phyloP scores from a whole-genome alignment of 352 stramenopile genomes.

The Blastocystis hominis region DNA sequence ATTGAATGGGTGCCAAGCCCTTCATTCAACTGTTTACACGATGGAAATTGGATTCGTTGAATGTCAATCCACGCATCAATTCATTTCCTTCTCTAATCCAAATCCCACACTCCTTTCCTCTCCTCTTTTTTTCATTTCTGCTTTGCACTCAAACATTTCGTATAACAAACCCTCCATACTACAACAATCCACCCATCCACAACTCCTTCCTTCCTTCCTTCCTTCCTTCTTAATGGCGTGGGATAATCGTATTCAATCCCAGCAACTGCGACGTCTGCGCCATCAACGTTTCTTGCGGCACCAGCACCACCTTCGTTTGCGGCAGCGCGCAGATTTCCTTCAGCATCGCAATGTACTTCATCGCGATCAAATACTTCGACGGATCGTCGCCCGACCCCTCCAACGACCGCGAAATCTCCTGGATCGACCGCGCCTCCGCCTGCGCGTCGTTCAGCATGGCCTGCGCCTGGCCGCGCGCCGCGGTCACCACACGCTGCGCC shows the following conservation, averaged over 20 bases:
- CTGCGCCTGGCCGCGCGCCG: constrained; percentile 62
- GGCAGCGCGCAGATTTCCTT: constrained; percentile 38
- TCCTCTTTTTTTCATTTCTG: no score
- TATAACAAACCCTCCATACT: no score
- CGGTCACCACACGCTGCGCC: constrained; percentile 59
- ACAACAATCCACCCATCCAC: no score
- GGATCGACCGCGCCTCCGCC: constrained; percentile 59
- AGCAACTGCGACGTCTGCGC: constrained; percentile 60
- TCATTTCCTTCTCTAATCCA: no score
- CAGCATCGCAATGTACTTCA: constrained; percentile 64
- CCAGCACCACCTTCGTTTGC: constrained; percentile 59
- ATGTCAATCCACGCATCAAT: no score
- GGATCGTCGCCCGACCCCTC: constrained; percentile 59
- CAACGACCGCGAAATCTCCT: constrained; percentile 61
- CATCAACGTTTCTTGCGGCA: constrained; percentile 61
- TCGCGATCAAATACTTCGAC: constrained; percentile 61
- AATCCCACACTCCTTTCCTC: no score
- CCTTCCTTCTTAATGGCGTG: neutral
- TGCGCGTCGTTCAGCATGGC: constrained; percentile 62
- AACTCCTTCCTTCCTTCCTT: no score
- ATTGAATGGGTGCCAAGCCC: no score
- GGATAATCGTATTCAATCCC: constrained; percentile 60
- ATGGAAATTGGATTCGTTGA: no score
- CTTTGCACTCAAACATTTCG: no score
- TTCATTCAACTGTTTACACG: no score